Percentiles rank a stretch among this genome's conserved stretches.
These are phyloP conservation scores for Kwoniella europaea DNA, from an alignment of 768 basidiomycete species.

Conservation along the genomic window DNA sequence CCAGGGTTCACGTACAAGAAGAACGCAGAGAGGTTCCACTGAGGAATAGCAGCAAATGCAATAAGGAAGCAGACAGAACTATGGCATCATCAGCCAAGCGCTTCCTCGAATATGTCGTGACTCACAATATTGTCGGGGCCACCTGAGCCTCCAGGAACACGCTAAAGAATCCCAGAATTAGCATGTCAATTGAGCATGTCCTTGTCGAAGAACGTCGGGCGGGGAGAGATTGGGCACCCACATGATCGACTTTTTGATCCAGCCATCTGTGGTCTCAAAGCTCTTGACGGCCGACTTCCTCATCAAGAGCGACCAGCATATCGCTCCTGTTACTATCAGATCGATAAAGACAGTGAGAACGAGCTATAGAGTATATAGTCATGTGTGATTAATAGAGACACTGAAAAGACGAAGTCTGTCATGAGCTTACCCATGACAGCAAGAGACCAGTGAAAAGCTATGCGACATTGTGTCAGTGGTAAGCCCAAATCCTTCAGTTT, in stretches of 20 bases:
- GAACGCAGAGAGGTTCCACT: slow-evolving; percentile 11
- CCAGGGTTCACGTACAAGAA: slow-evolving; percentile 16
- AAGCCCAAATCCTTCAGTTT: not conserved
- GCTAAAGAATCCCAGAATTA: not conserved
- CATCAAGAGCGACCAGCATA: slow-evolving; percentile 7
- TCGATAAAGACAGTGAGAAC: not conserved
- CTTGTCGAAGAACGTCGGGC: no score
- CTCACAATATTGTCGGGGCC: slow-evolving; percentile 19
- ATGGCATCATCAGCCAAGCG: not conserved
- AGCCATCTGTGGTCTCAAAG: slow-evolving; percentile 7
- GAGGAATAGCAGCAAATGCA: not conserved
- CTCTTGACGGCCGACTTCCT: not conserved
- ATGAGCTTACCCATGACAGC: not conserved
- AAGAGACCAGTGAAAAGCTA: not conserved
- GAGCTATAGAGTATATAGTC: slow-evolving; percentile 1
- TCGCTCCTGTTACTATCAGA: slow-evolving; percentile 3
- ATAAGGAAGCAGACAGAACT: slow-evolving; percentile 15
- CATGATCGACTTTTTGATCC: slow-evolving; percentile 14
- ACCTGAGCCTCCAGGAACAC: slow-evolving; percentile 16
- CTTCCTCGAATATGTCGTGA: not conserved
- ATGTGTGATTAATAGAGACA: not conserved
- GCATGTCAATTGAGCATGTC: no score
- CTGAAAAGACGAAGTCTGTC: not conserved
- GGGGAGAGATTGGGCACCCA: slow-evolving; percentile 2
- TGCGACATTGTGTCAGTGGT: not conserved